These are phyloP conservation scores for Penicillium sp. DNA, from an alignment of 2,329 filamentous ascomycete species.

Conservation along the genomic window DNA sequence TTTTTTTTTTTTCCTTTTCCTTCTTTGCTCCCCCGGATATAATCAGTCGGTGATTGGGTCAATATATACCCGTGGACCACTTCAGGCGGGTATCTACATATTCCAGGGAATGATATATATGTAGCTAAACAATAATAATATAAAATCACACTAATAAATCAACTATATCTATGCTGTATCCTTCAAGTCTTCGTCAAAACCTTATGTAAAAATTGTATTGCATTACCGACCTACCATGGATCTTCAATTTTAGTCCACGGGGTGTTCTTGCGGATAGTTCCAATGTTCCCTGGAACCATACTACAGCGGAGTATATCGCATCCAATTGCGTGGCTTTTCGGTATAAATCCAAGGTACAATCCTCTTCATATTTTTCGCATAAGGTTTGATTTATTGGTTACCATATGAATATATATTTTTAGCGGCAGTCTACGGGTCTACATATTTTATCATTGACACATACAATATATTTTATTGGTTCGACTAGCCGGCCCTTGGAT, in stretches of 20 bases:
- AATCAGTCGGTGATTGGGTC: background rate
- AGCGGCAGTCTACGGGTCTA: background rate
- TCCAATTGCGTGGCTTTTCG: background rate
- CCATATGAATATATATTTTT: background rate
- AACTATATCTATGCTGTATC: background rate
- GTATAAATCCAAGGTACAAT: background rate
- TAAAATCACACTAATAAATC: no score
- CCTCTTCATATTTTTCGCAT: background rate
- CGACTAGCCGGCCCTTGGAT: background rate
- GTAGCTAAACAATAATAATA: background rate
- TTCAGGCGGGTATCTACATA: no score
- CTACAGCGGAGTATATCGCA: conserved; percentile 1
- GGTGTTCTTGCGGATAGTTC: background rate
- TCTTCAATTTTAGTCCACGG: background rate
- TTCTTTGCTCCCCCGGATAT: background rate
- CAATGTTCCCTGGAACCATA: background rate
- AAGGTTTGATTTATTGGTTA: background rate
- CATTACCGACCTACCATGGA: background rate
- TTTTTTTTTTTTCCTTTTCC: background rate
- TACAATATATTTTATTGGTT: background rate
- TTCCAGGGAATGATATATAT: background rate
- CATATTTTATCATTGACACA: no score
- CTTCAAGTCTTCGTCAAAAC: background rate
- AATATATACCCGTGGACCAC: background rate
- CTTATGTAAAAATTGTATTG: background rate